phyloP scores from a whole-genome alignment of 2,329 filamentous ascomycete species.

The Decorospora gaudefroyi region DNA sequence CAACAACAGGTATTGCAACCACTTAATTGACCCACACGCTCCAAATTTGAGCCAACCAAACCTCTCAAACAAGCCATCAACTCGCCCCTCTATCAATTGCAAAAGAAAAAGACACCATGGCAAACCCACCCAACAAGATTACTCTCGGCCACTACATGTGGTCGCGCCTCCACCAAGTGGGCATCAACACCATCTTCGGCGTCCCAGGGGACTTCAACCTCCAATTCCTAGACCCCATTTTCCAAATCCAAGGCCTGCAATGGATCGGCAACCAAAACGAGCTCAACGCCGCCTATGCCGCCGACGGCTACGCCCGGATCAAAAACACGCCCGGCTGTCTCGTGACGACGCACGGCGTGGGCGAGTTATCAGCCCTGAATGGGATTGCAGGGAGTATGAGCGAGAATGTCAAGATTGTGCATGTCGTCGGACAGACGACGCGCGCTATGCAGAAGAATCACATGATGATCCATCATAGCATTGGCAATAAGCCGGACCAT shows the following conservation, averaged over 20 bases:
- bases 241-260: constrained; percentile 46
- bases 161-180: constrained; percentile 50
- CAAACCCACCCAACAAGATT: constrained; percentile 33
- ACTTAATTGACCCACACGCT: too few relatives aligned
- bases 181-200: constrained; percentile 49
- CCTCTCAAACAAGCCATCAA: too few relatives aligned
- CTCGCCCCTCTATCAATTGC: too few relatives aligned
- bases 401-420: constrained; percentile 53
- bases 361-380: constrained; percentile 55
- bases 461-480: constrained; percentile 55
- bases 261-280: constrained; percentile 62
- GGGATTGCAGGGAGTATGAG: constrained; percentile 52
- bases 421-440: constrained; percentile 54
- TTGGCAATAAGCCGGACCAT: constrained; percentile 50
- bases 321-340: constrained; percentile 57
- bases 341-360: constrained; percentile 65
- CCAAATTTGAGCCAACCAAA: too few relatives aligned
- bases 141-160: constrained; percentile 52
- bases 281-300: constrained; percentile 62
- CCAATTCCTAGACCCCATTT: constrained; percentile 52
- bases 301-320: constrained; percentile 62
- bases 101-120: constrained; percentile 3
- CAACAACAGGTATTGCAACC: too few relatives aligned
- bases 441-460: constrained; percentile 48
- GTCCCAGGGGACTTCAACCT: constrained; percentile 55